Percentiles rank a stretch among this genome's conserved stretches.
Conservation (phyloP, 768 basidiomycete genomes). For the Cyathus striatus region DNA sequence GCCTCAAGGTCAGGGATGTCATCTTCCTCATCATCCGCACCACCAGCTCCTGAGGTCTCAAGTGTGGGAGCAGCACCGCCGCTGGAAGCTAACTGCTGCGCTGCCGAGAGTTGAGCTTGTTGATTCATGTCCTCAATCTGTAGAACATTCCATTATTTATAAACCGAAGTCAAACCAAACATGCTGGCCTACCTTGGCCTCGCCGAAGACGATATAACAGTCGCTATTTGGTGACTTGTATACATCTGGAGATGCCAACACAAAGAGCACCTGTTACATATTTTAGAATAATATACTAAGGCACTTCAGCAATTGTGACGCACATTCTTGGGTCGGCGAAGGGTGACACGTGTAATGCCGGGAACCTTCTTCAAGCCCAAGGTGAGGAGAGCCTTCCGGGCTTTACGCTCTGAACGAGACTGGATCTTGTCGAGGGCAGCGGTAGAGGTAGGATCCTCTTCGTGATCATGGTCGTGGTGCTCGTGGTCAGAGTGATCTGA, state of each 20-base stretch:
- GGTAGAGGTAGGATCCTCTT: constrained; percentile 81
- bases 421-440: constrained; percentile 90
- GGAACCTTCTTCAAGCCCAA: constrained; percentile 92
- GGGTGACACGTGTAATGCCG: constrained; percentile 90
- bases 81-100: constrained; percentile 69
- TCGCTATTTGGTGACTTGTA: constrained; percentile 98
- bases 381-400: constrained; percentile 86
- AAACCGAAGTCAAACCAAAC: not conserved
- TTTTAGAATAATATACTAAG: not conserved
- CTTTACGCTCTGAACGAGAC: constrained; percentile 92
- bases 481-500: constrained; percentile 80
- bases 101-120: constrained; percentile 68
- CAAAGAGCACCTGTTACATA: constrained; percentile 72
- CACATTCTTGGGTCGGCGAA: constrained; percentile 93
- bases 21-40: constrained; percentile 66
- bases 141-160: not conserved
- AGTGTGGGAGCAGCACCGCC: constrained; percentile 40
- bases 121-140: constrained; percentile 88
- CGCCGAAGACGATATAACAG: constrained; percentile 98
- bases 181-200: constrained; percentile 66
- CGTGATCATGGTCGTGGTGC: constrained; percentile 52
- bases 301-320: constrained; percentile 15
- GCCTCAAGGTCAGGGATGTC: constrained; percentile 84
- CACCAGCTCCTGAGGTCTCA: constrained; percentile 46
- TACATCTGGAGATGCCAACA: constrained; percentile 90